These are phyloP conservation scores for Populus simonii DNA, from an alignment of 345 rosid species.

Conservation along the genomic window DNA sequence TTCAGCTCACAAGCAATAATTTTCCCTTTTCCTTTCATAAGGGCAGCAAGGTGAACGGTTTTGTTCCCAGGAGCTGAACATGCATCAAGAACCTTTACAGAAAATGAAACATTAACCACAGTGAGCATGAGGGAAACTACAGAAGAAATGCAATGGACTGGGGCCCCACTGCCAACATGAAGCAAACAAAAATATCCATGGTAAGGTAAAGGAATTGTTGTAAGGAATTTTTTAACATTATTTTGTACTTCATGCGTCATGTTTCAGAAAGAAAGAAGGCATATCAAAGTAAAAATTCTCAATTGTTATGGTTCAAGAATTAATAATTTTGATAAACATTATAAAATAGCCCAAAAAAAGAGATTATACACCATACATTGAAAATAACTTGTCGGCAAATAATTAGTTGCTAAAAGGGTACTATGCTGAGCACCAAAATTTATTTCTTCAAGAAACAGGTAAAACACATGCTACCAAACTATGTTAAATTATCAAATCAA, in stretches of 20 bases:
- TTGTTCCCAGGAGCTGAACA: conserved; percentile 99
- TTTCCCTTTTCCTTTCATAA: conserved; percentile 77
- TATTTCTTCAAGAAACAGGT: background rate
- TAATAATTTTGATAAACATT: background rate
- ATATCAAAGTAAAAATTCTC: background rate
- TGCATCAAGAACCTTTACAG: conserved; percentile 87
- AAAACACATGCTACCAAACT: background rate
- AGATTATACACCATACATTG: background rate
- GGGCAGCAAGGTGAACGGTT: conserved; percentile 92
- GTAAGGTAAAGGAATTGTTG: too few species aligned
- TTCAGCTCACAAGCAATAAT: conserved; percentile 79
- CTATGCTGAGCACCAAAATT: background rate
- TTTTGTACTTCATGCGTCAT: too few species aligned
- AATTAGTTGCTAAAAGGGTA: too few species aligned
- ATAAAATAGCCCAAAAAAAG: background rate
- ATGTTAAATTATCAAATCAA: background rate
- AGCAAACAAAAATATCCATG: background rate
- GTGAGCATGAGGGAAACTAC: background rate
- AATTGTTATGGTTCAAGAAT: background rate
- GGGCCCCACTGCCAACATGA: background rate
- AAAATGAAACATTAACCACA: conserved; percentile 16
- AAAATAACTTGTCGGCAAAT: background rate
- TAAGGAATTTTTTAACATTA: too few species aligned
- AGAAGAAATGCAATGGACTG: background rate
- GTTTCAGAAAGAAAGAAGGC: background rate